Evolutionary conservation across 139 green algal genomes (phyloP).

Genomic region (Picochlorum sp.): DNA sequence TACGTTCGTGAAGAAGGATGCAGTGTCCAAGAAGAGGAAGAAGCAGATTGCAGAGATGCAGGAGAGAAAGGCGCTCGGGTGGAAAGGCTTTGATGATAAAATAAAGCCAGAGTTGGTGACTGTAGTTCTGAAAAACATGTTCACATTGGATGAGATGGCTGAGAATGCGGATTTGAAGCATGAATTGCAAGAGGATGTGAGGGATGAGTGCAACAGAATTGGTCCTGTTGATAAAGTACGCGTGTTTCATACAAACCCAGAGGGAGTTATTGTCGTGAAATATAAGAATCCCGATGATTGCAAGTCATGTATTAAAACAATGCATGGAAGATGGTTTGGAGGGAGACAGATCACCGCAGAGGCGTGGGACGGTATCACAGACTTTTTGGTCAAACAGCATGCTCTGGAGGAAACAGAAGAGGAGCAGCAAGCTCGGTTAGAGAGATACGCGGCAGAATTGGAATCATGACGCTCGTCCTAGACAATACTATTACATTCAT

Average conservation of each 20-base stretch:
- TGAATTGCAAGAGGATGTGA: conserved; percentile 81
- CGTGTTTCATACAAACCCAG: conserved; percentile 63
- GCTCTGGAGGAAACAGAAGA: conserved; percentile 58
- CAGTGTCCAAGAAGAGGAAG: conserved; percentile 29
- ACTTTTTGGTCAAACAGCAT: conserved; percentile 56
- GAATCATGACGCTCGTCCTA: conserved; percentile 25
- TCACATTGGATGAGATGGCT: conserved; percentile 63
- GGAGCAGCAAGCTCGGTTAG: conserved; percentile 65
- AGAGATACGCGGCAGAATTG: conserved; percentile 62
- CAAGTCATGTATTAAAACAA: conserved; percentile 61
- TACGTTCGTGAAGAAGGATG: conserved; percentile 44
- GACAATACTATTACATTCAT: no score
- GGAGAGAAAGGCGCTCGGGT: conserved; percentile 56
- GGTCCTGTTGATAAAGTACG: conserved; percentile 77
- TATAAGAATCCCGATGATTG: conserved; percentile 66
- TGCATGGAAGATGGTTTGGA: conserved; percentile 87
- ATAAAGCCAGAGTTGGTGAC: conserved; percentile 64
- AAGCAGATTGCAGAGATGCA: conserved; percentile 48
- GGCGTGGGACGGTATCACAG: conserved; percentile 80
- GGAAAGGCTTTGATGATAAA: conserved; percentile 86
- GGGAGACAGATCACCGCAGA: conserved; percentile 59
- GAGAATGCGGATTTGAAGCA: conserved; percentile 26
- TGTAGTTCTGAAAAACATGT: conserved; percentile 84
- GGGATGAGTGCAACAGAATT: conserved; percentile 65
- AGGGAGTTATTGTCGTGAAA: conserved; percentile 73